Percentiles rank a stretch among this genome's conserved stretches.
These are phyloP conservation scores for Biscogniauxia sp. DNA, from an alignment of 2,329 filamentous ascomycete species.

Conservation along the genomic window DNA sequence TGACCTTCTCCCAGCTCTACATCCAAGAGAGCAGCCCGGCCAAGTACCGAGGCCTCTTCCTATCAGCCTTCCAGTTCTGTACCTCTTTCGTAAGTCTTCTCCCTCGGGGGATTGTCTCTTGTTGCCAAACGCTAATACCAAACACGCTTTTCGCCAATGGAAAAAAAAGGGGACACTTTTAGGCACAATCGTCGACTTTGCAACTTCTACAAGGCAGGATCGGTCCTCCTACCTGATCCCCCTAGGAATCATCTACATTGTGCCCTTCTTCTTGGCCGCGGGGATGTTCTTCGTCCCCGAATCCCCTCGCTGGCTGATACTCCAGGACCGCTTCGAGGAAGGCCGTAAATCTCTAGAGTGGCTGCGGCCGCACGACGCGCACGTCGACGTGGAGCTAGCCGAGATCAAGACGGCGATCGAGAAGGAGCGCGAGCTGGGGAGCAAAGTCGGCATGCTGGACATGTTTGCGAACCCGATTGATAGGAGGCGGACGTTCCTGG, in stretches of 20 bases:
- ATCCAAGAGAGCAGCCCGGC: constrained; percentile 47
- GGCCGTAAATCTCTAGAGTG: constrained; percentile 35
- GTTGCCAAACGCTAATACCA: not conserved
- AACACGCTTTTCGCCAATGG: too few species aligned
- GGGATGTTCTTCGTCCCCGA: constrained; percentile 37
- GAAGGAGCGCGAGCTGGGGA: constrained; percentile 34
- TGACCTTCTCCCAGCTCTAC: constrained; percentile 53
- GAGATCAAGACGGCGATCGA: constrained; percentile 36
- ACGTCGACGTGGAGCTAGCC: constrained; percentile 32
- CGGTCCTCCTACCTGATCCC: constrained; percentile 32
- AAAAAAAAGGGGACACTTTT: constrained; percentile 45
- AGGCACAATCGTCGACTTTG: constrained; percentile 40
- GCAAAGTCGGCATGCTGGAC: constrained; percentile 37
- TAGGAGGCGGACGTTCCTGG: constrained; percentile 40
- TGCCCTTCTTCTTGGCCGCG: constrained; percentile 27
- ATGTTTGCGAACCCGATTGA: constrained; percentile 46
- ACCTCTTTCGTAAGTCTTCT: constrained; percentile 40
- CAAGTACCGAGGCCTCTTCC: constrained; percentile 47
- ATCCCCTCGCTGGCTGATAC: constrained; percentile 32
- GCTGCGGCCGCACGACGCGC: constrained; percentile 33
- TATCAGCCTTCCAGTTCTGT: constrained; percentile 48
- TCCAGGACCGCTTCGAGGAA: constrained; percentile 28
- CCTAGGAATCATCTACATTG: constrained; percentile 31
- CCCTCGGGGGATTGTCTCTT: not conserved
- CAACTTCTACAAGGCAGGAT: constrained; percentile 30